Conservation (phyloP, 176 grass and related monocot genomes). For the Aegilops bicornis region DNA sequence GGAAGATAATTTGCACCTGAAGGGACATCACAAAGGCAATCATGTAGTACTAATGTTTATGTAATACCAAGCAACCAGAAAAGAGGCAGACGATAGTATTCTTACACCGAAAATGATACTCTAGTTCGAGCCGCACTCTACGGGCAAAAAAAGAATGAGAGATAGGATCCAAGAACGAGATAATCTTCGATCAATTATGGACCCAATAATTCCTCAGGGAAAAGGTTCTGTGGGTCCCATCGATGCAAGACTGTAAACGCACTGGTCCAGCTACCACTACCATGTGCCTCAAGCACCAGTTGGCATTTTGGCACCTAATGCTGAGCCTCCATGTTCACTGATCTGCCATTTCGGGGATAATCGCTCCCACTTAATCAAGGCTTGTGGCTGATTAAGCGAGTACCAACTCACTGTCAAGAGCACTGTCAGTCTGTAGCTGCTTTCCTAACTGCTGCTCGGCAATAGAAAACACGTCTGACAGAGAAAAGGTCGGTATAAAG, state of each 20-base stretch:
- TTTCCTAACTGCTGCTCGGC: slow-evolving; percentile 35
- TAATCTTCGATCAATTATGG: slow-evolving; percentile 43
- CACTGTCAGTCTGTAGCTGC: slow-evolving; percentile 44
- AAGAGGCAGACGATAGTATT: slow-evolving; percentile 17
- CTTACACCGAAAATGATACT: slow-evolving; percentile 12
- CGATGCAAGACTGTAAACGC: slow-evolving; percentile 41
- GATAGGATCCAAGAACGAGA: slow-evolving; percentile 37
- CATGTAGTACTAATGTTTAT: slow-evolving; percentile 22
- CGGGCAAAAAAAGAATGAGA: neutral
- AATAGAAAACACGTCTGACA: slow-evolving; percentile 48
- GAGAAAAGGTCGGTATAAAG: slow-evolving; percentile 52
- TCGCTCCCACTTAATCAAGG: slow-evolving; percentile 18
- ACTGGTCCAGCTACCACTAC: slow-evolving; percentile 50
- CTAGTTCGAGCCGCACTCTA: slow-evolving; percentile 19
- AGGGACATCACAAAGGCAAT: slow-evolving; percentile 38
- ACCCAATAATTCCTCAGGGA: slow-evolving; percentile 44
- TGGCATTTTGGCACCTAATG: slow-evolving; percentile 55
- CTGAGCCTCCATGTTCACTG: slow-evolving; percentile 39
- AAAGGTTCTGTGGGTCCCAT: slow-evolving; percentile 55
- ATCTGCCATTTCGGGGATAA: slow-evolving; percentile 45
- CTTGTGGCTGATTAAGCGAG: slow-evolving; percentile 9
- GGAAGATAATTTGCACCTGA: slow-evolving; percentile 20
- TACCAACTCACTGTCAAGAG: slow-evolving; percentile 35
- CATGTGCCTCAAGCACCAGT: slow-evolving; percentile 54
- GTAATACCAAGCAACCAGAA: slow-evolving; percentile 6